Evolutionary conservation across 139 green algal species (phyloP).

Genomic region (Picochlorum sp.): DNA sequence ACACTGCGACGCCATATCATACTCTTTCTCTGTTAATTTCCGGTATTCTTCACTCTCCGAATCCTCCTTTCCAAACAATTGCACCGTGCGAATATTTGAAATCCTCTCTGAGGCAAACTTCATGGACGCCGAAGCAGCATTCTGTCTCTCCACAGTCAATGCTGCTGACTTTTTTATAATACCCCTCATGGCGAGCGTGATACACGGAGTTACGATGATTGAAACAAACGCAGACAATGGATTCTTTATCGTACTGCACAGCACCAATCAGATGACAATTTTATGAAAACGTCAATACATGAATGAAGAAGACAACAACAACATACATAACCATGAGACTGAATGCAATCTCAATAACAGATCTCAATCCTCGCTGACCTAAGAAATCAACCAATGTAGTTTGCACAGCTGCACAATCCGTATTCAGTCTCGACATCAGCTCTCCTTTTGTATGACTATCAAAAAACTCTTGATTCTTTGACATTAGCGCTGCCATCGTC

Average conservation of each 20-base stretch:
- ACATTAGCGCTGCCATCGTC: slow-evolving; percentile 14
- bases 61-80: slow-evolving; percentile 22
- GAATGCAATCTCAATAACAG: slow-evolving; percentile 22
- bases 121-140: slow-evolving; percentile 8
- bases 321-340: slow-evolving; percentile 17
- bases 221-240: slow-evolving; percentile 22
- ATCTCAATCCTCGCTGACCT: slow-evolving; percentile 21
- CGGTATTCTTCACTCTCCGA: slow-evolving; percentile 15
- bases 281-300: not conserved
- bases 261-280: not conserved
- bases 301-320: not conserved
- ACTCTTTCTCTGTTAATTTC: not conserved
- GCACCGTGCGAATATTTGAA: slow-evolving; percentile 19
- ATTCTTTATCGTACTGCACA: slow-evolving; percentile 15
- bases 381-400: slow-evolving; percentile 27
- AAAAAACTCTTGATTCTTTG: slow-evolving; percentile 19
- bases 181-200: slow-evolving; percentile 14
- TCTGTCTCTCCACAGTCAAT: slow-evolving; percentile 20
- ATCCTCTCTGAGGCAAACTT: slow-evolving; percentile 27
- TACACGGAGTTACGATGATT: slow-evolving; percentile 13
- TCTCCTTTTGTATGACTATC: slow-evolving; percentile 21
- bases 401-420: slow-evolving; percentile 24
- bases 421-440: slow-evolving; percentile 14
- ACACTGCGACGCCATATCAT: slow-evolving; percentile 8
- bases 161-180: slow-evolving; percentile 17